Conservation (phyloP, 495 filamentous ascomycete species). For the Trichoderma virens region DNA sequence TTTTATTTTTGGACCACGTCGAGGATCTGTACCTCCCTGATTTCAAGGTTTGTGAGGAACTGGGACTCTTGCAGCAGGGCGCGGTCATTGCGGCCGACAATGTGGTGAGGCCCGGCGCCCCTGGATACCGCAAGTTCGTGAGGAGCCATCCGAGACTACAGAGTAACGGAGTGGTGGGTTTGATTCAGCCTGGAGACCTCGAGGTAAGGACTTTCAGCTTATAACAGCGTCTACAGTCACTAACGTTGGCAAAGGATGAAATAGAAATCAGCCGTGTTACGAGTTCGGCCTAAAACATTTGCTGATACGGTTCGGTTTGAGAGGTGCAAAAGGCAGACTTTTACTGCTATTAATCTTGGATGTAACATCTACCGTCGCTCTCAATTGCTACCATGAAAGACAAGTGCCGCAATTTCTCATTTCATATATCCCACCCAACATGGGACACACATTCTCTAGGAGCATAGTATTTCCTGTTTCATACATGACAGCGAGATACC, state of each 20-base stretch:
- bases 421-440: too few species aligned
- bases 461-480: too few species aligned
- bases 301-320: background rate
- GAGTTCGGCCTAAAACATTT: background rate
- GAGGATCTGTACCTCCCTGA: conserved; percentile 65
- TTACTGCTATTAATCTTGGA: background rate
- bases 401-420: too few species aligned
- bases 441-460: too few species aligned
- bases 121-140: conserved; percentile 63
- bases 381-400: too few species aligned
- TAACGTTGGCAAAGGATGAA: background rate
- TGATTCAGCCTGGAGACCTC: background rate
- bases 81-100: conserved; percentile 67
- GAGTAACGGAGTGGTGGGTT: background rate
- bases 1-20: conserved; percentile 70
- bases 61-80: conserved; percentile 52
- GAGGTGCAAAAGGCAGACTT: background rate
- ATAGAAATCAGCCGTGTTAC: background rate
- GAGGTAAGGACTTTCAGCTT: background rate
- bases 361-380: background rate
- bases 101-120: conserved; percentile 65
- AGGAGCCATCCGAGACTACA: conserved; percentile 22
- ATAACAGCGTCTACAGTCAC: background rate
- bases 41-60: conserved; percentile 62
- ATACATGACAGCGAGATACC: too few species aligned